Evolutionary conservation across 129 eudicot genomes (phyloP).

Genomic region (Apium graveolens): DNA sequence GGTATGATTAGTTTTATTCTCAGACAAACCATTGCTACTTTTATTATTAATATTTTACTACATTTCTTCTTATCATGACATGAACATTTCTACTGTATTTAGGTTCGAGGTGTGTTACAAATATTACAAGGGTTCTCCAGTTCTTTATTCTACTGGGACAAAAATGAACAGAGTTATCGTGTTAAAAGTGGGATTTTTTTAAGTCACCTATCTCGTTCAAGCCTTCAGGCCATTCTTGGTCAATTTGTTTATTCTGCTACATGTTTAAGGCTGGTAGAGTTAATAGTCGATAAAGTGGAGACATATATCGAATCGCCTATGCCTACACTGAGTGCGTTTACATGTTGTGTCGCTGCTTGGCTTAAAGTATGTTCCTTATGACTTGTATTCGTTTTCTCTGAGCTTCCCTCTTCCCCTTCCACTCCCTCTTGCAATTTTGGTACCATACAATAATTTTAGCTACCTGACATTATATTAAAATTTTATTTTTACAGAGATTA

Average conservation of each 20-base stretch:
- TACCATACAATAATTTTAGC: not conserved
- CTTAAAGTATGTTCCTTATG: constrained; percentile 36
- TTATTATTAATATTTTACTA: not conserved
- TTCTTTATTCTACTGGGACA: constrained; percentile 56
- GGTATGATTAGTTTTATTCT: constrained; percentile 28
- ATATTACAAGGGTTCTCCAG: constrained; percentile 79
- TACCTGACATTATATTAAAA: constrained; percentile 12
- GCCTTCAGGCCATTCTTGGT: constrained; percentile 56
- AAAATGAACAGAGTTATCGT: constrained; percentile 28
- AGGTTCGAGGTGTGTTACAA: constrained; percentile 76
- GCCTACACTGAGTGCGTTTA: constrained; percentile 75
- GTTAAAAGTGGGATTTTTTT: constrained; percentile 54
- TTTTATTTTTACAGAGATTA: constrained; percentile 35
- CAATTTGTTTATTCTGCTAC: constrained; percentile 67
- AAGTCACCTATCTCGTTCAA: constrained; percentile 59
- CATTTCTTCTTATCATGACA: not conserved
- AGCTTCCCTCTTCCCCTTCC: not conserved
- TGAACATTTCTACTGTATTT: not conserved
- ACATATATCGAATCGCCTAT: constrained; percentile 20
- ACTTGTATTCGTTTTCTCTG: not conserved
- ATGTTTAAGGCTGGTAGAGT: constrained; percentile 63
- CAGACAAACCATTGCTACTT: not conserved
- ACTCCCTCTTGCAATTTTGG: not conserved
- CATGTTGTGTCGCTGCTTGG: constrained; percentile 59
- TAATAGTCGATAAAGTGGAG: constrained; percentile 29